Base-by-base conservation (phyloP, 352 stramenopile species). In the Pilasporangium apinafurcum region DNA sequence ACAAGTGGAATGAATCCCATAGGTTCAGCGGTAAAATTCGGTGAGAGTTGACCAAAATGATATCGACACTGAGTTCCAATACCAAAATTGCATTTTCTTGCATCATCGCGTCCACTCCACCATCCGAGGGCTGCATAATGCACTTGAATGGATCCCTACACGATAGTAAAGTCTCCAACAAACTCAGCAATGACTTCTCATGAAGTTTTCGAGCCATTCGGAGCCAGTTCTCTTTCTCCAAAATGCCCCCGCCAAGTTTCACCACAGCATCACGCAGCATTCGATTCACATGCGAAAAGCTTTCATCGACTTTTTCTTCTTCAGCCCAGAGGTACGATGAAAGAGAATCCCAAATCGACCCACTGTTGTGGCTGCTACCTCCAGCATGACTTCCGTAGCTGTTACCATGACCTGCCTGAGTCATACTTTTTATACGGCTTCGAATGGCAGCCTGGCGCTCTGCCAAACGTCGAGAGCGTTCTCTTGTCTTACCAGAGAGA, bases 61-160 rank as follows among this genome's bases (percentile, higher is more conserved):
- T 68, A 45, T 94, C 77, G 8, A 91, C 79, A 44, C 77, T 88
- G 12, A 87, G 57, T 50, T 94, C 82, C 14, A 92, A 62, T 44
- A 89, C 79, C n/a, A 94, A 51, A 27, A 94, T 94, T 8, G 82
- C 82, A 17, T 94, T 91, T 41, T 93, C 82, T 48, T 93, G 82
- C 68, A 90, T 85, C 82, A 93, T 93, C 7, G 73, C 71, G 43
- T 92, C 77, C 4, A 84, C 61, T 12, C 68, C 67, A 3, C 53
- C 57, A 4, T 53, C 36, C 3, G 68, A 75, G 13, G 68, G 57
- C 39, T 75, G 60, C 42, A 89, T 47, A 24, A 90, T 72, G 44
- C 79, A 76, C 50, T 93, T 89, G 50, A 88, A 89, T 24, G 76
- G 74, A 32, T 91, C 79, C 6, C 74, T 67, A 25, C 71, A 88